Conservation (phyloP, 2,329 filamentous ascomycete species). For the Chrysoporthe cubensis region DNA sequence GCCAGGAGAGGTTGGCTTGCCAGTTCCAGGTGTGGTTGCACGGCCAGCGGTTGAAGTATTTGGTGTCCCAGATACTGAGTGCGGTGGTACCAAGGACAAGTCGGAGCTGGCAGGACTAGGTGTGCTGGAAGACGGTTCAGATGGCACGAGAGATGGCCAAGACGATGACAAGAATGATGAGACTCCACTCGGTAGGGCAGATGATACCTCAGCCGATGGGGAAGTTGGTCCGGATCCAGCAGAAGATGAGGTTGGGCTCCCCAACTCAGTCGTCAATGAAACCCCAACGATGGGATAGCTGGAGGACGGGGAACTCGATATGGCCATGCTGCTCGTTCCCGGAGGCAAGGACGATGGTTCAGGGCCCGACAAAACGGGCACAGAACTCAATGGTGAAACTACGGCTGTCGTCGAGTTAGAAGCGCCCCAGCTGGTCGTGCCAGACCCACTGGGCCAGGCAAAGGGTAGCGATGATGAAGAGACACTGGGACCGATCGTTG, state of each 20-base stretch:
- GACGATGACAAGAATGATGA: not conserved
- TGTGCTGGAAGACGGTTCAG: not conserved
- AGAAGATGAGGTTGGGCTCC: slow-evolving; percentile 1
- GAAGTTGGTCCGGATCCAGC: not conserved
- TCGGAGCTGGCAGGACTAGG: not conserved
- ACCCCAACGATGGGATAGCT: not conserved
- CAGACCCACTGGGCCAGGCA: not conserved
- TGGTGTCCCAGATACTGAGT: not conserved
- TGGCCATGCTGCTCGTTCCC: not conserved
- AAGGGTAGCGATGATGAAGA: not conserved
- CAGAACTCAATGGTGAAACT: not conserved
- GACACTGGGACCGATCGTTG: not conserved
- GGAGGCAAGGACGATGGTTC: not conserved
- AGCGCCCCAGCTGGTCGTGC: not conserved
- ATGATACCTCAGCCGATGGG: not conserved
- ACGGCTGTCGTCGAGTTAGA: not conserved
- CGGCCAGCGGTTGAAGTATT: not conserved
- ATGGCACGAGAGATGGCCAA: not conserved
- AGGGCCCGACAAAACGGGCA: slow-evolving; percentile 1
- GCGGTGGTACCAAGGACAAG: not conserved
- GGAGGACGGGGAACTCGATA: not conserved
- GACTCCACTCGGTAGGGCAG: not conserved
- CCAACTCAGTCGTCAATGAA: not conserved
- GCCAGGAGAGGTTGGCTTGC: slow-evolving; percentile 2
- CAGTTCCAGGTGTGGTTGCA: not conserved